Evolutionary conservation across 345 rosid species (phyloP).

Genomic region (Hypericum androsaemum): DNA sequence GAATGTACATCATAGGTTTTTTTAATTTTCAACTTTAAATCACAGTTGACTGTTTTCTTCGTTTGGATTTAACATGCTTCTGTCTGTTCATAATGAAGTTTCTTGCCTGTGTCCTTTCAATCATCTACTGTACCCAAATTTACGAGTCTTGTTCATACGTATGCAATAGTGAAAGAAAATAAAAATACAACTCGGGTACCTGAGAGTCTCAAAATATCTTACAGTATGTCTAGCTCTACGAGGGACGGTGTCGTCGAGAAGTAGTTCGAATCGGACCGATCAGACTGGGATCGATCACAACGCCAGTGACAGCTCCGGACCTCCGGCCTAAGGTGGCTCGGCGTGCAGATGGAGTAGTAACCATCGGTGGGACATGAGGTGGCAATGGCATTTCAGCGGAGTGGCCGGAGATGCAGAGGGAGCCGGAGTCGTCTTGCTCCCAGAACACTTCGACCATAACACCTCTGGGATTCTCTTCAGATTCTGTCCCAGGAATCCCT

Average conservation of each 20-base stretch:
- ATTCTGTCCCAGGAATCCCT: constrained; percentile 63
- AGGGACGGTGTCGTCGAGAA: constrained; percentile 2
- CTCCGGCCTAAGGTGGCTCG: constrained; percentile 22
- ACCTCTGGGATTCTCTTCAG: constrained; percentile 52
- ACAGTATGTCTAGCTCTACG: too few relatives aligned
- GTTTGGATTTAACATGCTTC: constrained; percentile 9
- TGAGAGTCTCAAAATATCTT: too few relatives aligned
- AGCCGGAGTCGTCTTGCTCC: constrained; percentile 81
- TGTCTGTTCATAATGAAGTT: constrained; percentile 3
- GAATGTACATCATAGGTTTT: constrained; percentile 45
- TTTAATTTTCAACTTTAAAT: constrained; percentile 15
- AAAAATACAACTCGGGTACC: background rate
- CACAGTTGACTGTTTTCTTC: constrained; percentile 4
- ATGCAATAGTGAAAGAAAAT: too few relatives aligned
- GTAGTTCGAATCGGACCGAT: constrained; percentile 8
- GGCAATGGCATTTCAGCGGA: constrained; percentile 66
- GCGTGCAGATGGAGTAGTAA: constrained; percentile 19
- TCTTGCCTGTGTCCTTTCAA: background rate
- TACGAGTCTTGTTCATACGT: too few relatives aligned
- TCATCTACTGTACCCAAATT: background rate
- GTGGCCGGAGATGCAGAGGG: constrained; percentile 75
- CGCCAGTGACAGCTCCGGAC: constrained; percentile 37
- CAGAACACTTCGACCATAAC: constrained; percentile 88
- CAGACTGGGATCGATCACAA: constrained; percentile 47
- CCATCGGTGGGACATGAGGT: constrained; percentile 20